phyloP scores from a whole-genome alignment of 2,329 filamentous ascomycete genomes.

The Diplodia mutila region DNA sequence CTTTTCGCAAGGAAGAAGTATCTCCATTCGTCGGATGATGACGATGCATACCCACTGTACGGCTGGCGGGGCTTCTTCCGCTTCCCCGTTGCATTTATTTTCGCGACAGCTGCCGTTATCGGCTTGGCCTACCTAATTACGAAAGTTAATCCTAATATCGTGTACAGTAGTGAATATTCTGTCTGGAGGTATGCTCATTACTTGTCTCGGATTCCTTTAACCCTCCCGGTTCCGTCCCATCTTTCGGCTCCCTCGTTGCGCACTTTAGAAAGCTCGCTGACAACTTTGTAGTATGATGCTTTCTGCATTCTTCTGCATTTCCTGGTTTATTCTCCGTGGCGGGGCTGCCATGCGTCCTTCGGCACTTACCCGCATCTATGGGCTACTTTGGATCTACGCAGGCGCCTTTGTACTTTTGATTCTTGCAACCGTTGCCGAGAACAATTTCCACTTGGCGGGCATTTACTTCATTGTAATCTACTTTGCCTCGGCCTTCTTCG shows the following conservation, averaged over 20 bases:
- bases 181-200: slow-evolving; percentile 66
- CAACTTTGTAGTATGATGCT: slow-evolving; percentile 68
- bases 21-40: slow-evolving; percentile 62
- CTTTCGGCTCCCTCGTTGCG: neutral
- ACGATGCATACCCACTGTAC: slow-evolving; percentile 65
- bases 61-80: slow-evolving; percentile 84
- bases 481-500: slow-evolving; percentile 73
- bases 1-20: slow-evolving; percentile 72
- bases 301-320: slow-evolving; percentile 75
- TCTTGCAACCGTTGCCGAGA: slow-evolving; percentile 72
- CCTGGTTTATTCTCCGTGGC: slow-evolving; percentile 81
- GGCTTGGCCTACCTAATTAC: slow-evolving; percentile 74
- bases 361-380: slow-evolving; percentile 81
- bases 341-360: slow-evolving; percentile 81
- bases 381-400: slow-evolving; percentile 81
- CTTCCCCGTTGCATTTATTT: slow-evolving; percentile 74
- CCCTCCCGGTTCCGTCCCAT: neutral
- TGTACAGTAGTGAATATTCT: slow-evolving; percentile 87
- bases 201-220: neutral
- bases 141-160: slow-evolving; percentile 85
- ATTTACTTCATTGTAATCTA: slow-evolving; percentile 84
- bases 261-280: neutral
- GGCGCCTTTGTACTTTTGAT: slow-evolving; percentile 75
- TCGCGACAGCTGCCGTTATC: slow-evolving; percentile 70
- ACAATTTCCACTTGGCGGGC: slow-evolving; percentile 71